Conservation (phyloP, 2,329 filamentous ascomycete genomes). For the Nemania sp. region DNA sequence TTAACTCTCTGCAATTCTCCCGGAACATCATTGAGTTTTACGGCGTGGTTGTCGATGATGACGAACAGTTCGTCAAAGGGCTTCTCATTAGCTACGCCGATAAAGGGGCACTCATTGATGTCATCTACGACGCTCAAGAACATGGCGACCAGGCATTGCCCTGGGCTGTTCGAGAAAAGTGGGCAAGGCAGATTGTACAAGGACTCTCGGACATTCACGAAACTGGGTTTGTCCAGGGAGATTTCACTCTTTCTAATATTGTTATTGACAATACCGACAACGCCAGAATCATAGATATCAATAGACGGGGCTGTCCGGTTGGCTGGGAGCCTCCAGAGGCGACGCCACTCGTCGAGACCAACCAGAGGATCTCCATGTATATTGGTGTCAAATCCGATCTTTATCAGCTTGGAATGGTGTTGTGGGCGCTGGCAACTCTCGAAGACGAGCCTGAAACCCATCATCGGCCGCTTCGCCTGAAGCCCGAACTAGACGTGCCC, state of each 20-base stretch:
- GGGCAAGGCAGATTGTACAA: slow-evolving; percentile 91
- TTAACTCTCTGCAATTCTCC: slow-evolving; percentile 80
- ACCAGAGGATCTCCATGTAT: slow-evolving; percentile 93
- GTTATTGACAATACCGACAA: slow-evolving; percentile 87
- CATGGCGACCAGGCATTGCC: slow-evolving; percentile 63
- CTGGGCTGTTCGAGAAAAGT: slow-evolving; percentile 82
- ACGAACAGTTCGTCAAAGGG: slow-evolving; percentile 80
- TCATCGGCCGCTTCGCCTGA: slow-evolving; percentile 74
- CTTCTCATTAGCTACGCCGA: slow-evolving; percentile 90
- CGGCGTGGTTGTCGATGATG: slow-evolving; percentile 87
- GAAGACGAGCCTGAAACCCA: slow-evolving; percentile 90
- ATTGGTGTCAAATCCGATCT: slow-evolving; percentile 98
- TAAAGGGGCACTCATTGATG: slow-evolving; percentile 87
- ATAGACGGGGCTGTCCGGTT: slow-evolving; percentile 94
- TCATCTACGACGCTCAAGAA: slow-evolving; percentile 82
- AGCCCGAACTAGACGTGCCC: slow-evolving; percentile 73
- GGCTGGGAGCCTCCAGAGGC: slow-evolving; percentile 98
- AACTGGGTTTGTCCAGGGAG: slow-evolving; percentile 94
- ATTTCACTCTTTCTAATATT: slow-evolving; percentile 97
- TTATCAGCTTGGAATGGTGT: slow-evolving; percentile 95
- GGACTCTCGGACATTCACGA: slow-evolving; percentile 95
- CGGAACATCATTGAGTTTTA: slow-evolving; percentile 86
- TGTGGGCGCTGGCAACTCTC: slow-evolving; percentile 90
- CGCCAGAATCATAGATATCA: slow-evolving; percentile 98
- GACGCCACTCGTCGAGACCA: slow-evolving; percentile 83